Evolutionary conservation across 768 basidiomycete genomes (phyloP).

Genomic region (Collybiopsis confluens): DNA sequence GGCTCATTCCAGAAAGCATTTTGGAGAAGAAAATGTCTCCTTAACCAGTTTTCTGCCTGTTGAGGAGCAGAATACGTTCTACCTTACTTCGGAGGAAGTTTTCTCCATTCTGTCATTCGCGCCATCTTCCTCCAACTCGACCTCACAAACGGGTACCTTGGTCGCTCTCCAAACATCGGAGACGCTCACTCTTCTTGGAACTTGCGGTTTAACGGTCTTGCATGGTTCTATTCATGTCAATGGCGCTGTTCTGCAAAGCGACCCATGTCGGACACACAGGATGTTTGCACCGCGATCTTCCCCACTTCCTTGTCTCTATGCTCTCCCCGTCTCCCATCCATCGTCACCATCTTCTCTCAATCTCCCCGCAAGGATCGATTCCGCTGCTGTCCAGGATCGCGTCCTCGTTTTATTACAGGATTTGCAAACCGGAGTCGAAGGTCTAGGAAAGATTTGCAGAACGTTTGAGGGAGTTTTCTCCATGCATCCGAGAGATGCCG

Average conservation of each 20-base stretch:
- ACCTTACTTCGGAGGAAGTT: conserved; percentile 35
- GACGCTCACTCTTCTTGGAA: conserved; percentile 65
- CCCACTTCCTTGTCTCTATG: conserved; percentile 58
- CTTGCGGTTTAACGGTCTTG: conserved; percentile 56
- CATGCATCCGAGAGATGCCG: conserved; percentile 33
- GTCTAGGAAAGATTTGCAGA: conserved; percentile 58
- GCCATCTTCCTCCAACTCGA: neutral
- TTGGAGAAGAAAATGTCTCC: neutral
- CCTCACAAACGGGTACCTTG: conserved; percentile 27
- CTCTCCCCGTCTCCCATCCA: conserved; percentile 5
- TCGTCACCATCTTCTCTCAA: conserved; percentile 11
- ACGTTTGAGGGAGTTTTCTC: conserved; percentile 66
- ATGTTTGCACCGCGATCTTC: conserved; percentile 78
- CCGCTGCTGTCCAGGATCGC: conserved; percentile 14
- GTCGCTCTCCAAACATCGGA: conserved; percentile 44
- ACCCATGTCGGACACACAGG: conserved; percentile 31
- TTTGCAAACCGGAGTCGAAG: conserved; percentile 57
- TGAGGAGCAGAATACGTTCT: conserved; percentile 40
- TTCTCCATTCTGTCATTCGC: conserved; percentile 20
- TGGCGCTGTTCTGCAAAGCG: conserved; percentile 41
- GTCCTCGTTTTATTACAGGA: conserved; percentile 56
- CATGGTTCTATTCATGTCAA: conserved; percentile 55
- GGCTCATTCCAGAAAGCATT: neutral
- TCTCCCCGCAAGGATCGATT: conserved; percentile 13
- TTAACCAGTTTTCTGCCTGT: conserved; percentile 51